Evolutionary conservation across 805 yeast species (phyloP).

Genomic region (Isabelozyma rhagii): DNA sequence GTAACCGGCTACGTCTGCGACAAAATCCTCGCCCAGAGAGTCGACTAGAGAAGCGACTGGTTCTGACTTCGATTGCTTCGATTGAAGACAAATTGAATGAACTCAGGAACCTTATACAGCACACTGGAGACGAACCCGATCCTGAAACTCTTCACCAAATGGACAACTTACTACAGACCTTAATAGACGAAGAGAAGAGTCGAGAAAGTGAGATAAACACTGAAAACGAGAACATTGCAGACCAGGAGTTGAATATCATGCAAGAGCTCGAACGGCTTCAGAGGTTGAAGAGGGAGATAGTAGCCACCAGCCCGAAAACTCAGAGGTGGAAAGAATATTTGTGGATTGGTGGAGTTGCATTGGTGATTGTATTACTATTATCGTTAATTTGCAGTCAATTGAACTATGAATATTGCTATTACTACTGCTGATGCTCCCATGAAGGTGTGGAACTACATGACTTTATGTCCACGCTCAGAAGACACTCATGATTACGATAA

Average conservation of each 20-base stretch:
- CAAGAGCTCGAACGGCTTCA: constrained; percentile 25
- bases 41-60: background rate
- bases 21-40: background rate
- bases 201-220: constrained; percentile 1
- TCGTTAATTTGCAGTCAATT: constrained; percentile 28
- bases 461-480: too few species aligned
- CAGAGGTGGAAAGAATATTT: background rate
- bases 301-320: background rate
- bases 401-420: constrained; percentile 39
- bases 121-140: background rate
- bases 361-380: constrained; percentile 12
- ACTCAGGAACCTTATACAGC: background rate
- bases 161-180: background rate
- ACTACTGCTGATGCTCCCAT: constrained; percentile 23
- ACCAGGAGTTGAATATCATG: constrained; percentile 5
- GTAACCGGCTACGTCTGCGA: background rate
- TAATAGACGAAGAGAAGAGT: background rate
- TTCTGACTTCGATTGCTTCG: background rate
- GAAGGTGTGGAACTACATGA: background rate
- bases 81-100: background rate
- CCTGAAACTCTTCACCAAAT: background rate
- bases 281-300: constrained; percentile 1
- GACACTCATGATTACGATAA: too few species aligned
- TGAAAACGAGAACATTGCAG: background rate
- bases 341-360: background rate